Percentiles rank a stretch among this genome's conserved stretches.
These are phyloP conservation scores for Entomortierella beljakovae DNA, from an alignment of 192 early-diverging fungal species.

Conservation along the genomic window DNA sequence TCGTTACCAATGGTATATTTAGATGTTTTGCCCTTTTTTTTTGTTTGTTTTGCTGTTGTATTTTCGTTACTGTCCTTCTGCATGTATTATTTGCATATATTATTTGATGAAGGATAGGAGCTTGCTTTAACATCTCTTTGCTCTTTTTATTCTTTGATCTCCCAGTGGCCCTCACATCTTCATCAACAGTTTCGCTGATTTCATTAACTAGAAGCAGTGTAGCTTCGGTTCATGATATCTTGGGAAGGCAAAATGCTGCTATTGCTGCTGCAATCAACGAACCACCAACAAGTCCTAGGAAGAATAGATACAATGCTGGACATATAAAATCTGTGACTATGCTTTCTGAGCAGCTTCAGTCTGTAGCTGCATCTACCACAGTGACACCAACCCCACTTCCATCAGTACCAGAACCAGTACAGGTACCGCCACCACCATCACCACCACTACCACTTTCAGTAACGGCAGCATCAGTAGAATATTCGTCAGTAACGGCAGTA, in stretches of 20 bases:
- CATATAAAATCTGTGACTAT: constrained; percentile 22
- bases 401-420: not conserved
- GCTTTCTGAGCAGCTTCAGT: constrained; percentile 35
- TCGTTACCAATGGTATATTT: constrained; percentile 63
- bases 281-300: not conserved
- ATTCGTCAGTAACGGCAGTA: too few relatives aligned
- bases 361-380: constrained; percentile 1
- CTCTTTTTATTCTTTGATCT: not conserved
- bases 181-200: constrained; percentile 17
- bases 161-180: constrained; percentile 23
- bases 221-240: constrained; percentile 25
- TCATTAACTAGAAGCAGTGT: constrained; percentile 7
- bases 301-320: constrained; percentile 11
- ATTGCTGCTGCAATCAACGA: constrained; percentile 30
- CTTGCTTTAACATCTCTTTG: not conserved
- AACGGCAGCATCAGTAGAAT: not conserved
- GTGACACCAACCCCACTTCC: not conserved
- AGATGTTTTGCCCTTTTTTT: not conserved
- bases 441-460: not conserved
- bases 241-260: constrained; percentile 22
- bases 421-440: not conserved
- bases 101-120: not conserved
- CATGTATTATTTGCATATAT: not conserved
- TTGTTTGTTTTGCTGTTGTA: not conserved
- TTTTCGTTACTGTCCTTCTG: not conserved